Conservation (phyloP, 306 rosid species). For the Quercus cerris region DNA sequence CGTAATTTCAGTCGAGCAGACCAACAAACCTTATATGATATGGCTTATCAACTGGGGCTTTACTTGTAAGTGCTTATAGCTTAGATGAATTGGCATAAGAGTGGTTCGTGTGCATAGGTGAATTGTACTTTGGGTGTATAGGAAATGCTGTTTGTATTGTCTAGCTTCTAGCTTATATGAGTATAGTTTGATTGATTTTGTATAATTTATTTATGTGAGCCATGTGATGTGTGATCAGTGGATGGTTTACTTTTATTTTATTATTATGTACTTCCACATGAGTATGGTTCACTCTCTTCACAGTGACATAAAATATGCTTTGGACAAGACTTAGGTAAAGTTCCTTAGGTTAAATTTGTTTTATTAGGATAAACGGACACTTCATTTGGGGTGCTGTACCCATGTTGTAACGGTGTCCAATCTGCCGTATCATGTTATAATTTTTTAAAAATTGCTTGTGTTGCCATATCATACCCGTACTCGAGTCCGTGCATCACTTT, state of each 20-base stretch:
- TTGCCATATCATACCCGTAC: no score
- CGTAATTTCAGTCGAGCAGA: conserved; percentile 58
- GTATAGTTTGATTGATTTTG: background rate
- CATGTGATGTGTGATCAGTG: background rate
- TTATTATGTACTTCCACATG: background rate
- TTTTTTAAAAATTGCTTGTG: no score
- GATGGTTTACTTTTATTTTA: background rate
- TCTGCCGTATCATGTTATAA: no score
- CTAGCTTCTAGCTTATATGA: background rate
- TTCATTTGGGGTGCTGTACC: no score
- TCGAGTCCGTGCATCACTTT: no score
- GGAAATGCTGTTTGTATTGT: no score
- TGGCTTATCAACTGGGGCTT: conserved; percentile 67
- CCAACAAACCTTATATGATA: conserved; percentile 77
- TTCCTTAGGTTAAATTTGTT: background rate
- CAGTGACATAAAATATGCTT: background rate
- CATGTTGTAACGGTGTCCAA: no score
- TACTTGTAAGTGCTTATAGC: conserved; percentile 60
- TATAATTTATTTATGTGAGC: background rate
- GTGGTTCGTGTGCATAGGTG: background rate
- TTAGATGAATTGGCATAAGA: background rate
- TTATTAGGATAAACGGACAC: no score
- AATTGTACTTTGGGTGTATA: background rate
- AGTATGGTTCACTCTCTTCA: background rate
- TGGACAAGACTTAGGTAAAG: background rate